Evolutionary conservation across 2,329 filamentous ascomycete genomes (phyloP).

Genomic region (Venturia nashicola): DNA sequence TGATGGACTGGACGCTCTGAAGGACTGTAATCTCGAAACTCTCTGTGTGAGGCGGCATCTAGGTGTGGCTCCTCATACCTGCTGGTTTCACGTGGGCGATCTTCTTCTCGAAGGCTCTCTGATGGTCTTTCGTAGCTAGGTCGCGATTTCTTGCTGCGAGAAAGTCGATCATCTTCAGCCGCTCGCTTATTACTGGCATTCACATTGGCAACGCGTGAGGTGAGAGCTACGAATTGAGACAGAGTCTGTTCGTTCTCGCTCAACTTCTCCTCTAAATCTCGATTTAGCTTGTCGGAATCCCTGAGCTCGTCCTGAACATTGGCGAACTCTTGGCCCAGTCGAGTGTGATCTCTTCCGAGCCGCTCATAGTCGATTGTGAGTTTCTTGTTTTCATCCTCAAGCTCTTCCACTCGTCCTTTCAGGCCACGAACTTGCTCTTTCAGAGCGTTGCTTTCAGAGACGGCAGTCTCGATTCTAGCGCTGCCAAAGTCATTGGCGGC

Average conservation of each 20-base stretch:
- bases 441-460: neutral
- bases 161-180: neutral
- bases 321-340: neutral
- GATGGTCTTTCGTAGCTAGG: neutral
- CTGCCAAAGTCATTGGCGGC: neutral
- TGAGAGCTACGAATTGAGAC: neutral
- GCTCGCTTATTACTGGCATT: neutral
- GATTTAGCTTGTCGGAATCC: neutral
- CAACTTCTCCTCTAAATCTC: neutral
- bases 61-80: neutral
- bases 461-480: neutral
- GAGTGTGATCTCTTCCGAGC: neutral
- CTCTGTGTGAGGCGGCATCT: neutral
- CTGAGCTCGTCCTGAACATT: neutral
- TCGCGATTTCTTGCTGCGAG: neutral
- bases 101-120: too few species aligned
- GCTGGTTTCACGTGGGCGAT: too few species aligned
- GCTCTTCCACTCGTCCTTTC: neutral
- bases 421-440: neutral
- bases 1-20: neutral
- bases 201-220: neutral
- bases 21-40: neutral
- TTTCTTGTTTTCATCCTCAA: constrained; percentile 2
- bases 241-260: neutral
- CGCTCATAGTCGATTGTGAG: neutral